Base-by-base conservation (phyloP, 2,329 filamentous ascomycete species). In the Diaporthe vexans region DNA sequence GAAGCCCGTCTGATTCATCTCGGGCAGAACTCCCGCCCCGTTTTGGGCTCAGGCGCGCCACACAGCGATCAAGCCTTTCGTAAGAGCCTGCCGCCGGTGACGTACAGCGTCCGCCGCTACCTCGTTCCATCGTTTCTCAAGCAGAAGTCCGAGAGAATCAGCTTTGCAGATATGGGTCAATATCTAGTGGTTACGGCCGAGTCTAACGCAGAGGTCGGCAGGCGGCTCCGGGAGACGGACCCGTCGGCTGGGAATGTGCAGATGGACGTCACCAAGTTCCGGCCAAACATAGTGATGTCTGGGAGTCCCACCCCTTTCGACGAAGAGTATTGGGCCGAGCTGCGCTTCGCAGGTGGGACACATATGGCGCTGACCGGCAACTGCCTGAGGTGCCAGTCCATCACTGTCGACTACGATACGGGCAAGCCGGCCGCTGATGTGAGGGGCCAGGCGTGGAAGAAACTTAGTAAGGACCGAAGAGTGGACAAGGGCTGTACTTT, bases 181-280 rank as follows among this genome's bases (percentile, higher is more conserved):
- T 68, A 54, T 33, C 48, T 68, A 4, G 63, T 68, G 9, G 63
- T 68, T 1, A 68, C 63, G 15, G 10, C 46, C n/a, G 63, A 68
- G 8, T 68, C 63, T 33, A 68, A 68, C 17, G 48, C 63, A 17
- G 63, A 68, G 10, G 48, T 68, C 17, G 63, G 63, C 48, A 37
- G 48, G 17, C 63, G 63, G 48, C 63, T 68, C 4, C 29, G 63
- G 8, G 63, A 68, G 33, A 68, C 48, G n/a, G 63, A 68, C n/a
- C 48, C 63, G 4, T 68, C 63, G 33, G 63, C 63, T 4, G 63
- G 63, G 21, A 10, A 40, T 5, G 33, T 54, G 63, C 46, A 68
- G n/a, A 68, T 68, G 63, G 63, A 68, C 33, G 17, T 68, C 21
- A 68, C 63, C 63, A 68, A 68, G 48, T 68, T 68, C 63, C 29